Evolutionary conservation across 202 grass and related monocot genomes (phyloP).

Genomic region (Panicum virgatum): DNA sequence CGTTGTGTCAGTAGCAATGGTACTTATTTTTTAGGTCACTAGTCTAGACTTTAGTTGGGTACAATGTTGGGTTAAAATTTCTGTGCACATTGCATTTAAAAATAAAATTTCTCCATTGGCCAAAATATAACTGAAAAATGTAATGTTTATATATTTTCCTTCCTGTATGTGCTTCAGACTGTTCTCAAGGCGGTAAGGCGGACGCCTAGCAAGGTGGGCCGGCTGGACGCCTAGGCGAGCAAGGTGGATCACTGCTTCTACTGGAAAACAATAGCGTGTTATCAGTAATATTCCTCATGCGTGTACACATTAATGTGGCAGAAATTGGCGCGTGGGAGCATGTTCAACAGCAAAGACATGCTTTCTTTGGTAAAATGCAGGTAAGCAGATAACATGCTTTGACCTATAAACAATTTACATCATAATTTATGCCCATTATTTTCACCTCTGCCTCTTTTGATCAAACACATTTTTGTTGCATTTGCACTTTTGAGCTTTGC

Average conservation of each 20-base stretch:
- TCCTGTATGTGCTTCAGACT: not conserved
- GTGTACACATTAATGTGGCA: conserved; percentile 29
- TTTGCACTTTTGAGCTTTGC: conserved; percentile 19
- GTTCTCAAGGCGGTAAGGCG: too few species aligned
- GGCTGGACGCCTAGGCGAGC: too few species aligned
- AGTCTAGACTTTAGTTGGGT: not conserved
- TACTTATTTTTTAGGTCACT: conserved; percentile 12
- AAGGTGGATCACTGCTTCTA: too few species aligned
- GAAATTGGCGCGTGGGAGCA: conserved; percentile 93
- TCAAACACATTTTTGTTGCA: not conserved
- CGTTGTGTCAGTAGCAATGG: not conserved
- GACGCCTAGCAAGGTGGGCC: too few species aligned
- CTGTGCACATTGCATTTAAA: not conserved
- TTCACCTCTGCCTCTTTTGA: not conserved
- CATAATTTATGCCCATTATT: not conserved
- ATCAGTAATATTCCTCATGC: conserved; percentile 8
- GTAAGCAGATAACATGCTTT: conserved; percentile 39
- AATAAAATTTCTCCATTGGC: not conserved
- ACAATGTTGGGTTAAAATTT: not conserved
- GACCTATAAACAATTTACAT: not conserved
- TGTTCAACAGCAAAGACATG: conserved; percentile 87
- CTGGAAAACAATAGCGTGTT: not conserved
- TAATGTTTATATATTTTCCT: not conserved
- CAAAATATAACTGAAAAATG: not conserved
- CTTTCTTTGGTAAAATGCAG: conserved; percentile 97